Evolutionary conservation across 1,284 basidiomycete species (phyloP), one percentile per base, ranked within the genome.

Genomic region (Puccinia polysora): DNA sequence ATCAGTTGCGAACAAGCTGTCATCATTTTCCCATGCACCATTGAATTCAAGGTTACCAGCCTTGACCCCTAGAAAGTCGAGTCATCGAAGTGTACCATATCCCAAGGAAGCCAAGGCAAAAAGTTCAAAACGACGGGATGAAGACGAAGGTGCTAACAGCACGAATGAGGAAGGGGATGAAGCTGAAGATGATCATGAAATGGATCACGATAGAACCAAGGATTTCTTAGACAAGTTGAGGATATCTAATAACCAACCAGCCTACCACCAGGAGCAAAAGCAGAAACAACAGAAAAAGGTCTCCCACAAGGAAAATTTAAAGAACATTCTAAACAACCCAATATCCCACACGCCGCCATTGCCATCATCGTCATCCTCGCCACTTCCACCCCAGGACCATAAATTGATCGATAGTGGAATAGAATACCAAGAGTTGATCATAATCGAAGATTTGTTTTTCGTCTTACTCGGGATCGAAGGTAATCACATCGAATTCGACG

Each of bases 401-500:
- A n/a, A n/a, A n/a, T n/a, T n/a, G n/a, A n/a, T n/a, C n/a, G n/a
- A n/a, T n/a, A n/a, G n/a, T 4, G 86, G 88, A 0, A 79, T 91
- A 50, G 89, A 92, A 65, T 84, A 96, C 18, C 94, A 97, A 78
- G 93, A 97, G 79, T 92, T 92, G 0, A 82, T 94, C 77, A 85
- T 97, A 59, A 84, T 96, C 68, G 94, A 97, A 80, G 95, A 97
- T 81, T 81, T 97, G 53, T 81, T 97, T 25, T 94, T 87, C 77
- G 90, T 96, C 2, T 83, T 97, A 23, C 89, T 91, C 85, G 96
- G 95, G 1, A 92, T 97, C 53, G 91, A 96, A 82, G 94, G 95
- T 12, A 86, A 86, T 3, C 86, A 94, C 78, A 88, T 98, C 76
- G 88, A 87, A 0, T 89, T 87, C 75, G 86, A 91, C 73, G 84